Conservation (phyloP, 1,284 basidiomycete genomes). For the Salmacisia buchloeana region DNA sequence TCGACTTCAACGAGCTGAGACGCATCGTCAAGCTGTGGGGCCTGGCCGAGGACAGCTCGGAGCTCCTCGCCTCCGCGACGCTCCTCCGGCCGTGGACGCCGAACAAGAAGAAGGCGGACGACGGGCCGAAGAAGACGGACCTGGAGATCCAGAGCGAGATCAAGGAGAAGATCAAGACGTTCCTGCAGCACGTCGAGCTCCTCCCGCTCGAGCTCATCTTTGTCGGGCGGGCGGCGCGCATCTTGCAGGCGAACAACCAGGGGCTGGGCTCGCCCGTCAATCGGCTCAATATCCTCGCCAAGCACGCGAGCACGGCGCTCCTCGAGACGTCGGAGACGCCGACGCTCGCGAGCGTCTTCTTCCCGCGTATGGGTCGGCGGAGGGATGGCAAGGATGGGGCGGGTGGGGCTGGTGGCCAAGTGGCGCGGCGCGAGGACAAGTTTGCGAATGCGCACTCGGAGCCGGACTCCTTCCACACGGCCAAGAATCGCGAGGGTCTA, state of each 20-base stretch:
- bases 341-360: conserved; percentile 26
- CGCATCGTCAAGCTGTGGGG: conserved; percentile 36
- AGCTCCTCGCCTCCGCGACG: conserved; percentile 38
- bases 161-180: conserved; percentile 36
- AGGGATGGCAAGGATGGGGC: background rate
- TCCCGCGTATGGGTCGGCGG: conserved; percentile 10
- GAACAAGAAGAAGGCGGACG: conserved; percentile 21
- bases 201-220: conserved; percentile 44
- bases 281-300: conserved; percentile 44
- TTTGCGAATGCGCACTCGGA: conserved; percentile 6
- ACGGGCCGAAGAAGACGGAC: conserved; percentile 19
- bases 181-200: conserved; percentile 39
- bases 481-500: background rate
- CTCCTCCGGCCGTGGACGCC: conserved; percentile 39
- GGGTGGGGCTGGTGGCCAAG: background rate
- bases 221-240: conserved; percentile 37
- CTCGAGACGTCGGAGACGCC: conserved; percentile 24
- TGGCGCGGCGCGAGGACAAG: background rate
- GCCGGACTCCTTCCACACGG: background rate
- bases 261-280: conserved; percentile 43
- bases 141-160: conserved; percentile 29
- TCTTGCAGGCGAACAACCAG: conserved; percentile 44
- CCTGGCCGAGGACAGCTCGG: conserved; percentile 34
- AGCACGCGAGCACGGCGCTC: conserved; percentile 35
- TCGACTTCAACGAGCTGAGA: conserved; percentile 33